Percentiles rank a stretch among this genome's conserved stretches.
phyloP scores from a whole-genome alignment of 148 eudicot species.

The Arctostaphylos glauca region DNA sequence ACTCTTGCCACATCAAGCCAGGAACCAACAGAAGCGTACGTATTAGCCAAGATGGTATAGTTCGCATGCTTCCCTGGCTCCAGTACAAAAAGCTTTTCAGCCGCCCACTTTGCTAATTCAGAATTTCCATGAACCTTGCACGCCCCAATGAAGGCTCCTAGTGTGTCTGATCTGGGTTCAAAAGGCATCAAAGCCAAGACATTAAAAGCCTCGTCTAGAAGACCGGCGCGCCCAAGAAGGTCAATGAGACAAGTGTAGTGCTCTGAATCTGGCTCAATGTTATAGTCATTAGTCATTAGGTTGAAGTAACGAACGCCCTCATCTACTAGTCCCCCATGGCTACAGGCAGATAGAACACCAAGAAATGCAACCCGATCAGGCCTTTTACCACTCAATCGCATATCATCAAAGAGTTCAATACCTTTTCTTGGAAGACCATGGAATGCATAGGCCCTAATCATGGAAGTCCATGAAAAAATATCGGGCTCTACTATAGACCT shows the following conservation, averaged over 20 bases:
- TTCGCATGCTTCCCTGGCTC: conserved; percentile 48
- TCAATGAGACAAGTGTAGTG: conserved; percentile 63
- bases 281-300: conserved; percentile 44
- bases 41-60: conserved; percentile 54
- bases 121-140: conserved; percentile 53
- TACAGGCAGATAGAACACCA: conserved; percentile 66
- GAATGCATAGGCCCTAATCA: conserved; percentile 55
- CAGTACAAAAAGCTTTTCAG: conserved; percentile 38
- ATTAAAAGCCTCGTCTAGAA: conserved; percentile 50
- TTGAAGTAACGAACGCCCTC: conserved; percentile 58
- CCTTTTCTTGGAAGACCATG: conserved; percentile 51
- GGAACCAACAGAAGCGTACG: conserved; percentile 51
- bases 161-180: conserved; percentile 32
- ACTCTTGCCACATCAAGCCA: conserved; percentile 59
- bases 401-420: conserved; percentile 43
- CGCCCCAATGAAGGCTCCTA: conserved; percentile 61
- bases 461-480: conserved; percentile 60
- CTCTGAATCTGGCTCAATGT: conserved; percentile 50
- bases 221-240: conserved; percentile 64
- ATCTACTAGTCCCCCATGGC: conserved; percentile 53
- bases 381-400: conserved; percentile 35
- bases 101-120: conserved; percentile 54
- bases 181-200: conserved; percentile 36
- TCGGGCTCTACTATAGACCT: conserved; percentile 43
- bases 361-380: conserved; percentile 64